Base-by-base conservation (phyloP, 129 eudicot species). In the Flaveria trinervia region DNA sequence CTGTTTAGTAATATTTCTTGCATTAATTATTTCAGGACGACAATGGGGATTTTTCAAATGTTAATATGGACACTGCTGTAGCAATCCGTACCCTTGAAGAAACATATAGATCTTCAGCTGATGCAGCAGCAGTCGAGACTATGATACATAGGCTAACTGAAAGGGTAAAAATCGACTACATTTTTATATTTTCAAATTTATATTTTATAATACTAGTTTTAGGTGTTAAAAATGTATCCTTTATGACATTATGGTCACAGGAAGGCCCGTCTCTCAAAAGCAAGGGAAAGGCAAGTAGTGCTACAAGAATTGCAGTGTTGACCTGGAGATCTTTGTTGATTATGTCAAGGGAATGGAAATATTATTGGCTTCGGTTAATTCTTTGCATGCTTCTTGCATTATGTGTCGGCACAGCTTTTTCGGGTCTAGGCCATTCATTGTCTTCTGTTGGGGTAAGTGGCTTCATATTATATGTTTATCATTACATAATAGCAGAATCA, bases 1-100 rank as follows among this genome's bases (percentile, higher is more conserved):
- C 23, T 7, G 39, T 26, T 13, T 7, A 30, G 48, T n/a, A 20
- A 5, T 48, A 28, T 6, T 12, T 17, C 23, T 54, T 52, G 25
- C 33, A 55, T 50, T 16, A 20, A 33, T 54, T 75, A 68, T 55
- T 7, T 71, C 96, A 92, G 97, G 97, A 92, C 79, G 96, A 92
- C 52, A 85, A 90, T 69, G 98, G 95, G 46, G 94, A 92, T 64
- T 83, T 92, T 76, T 92, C 98, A 68, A 79, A 96, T 20, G 98
- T 92, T 60, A 90, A 88, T 76, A 92, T 90, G 98, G 98, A 92
- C 86, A 90, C 98, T 46, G 94, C 92, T 26, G 90, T 86, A 10
- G 98, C 98, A 22, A 93, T 93, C 61, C 98, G 95, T 56, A 90
- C 96, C 10, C 96, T 93, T 74, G 96, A 93, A 93, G 90, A 89